These are phyloP conservation scores for Zymoseptoria passerinii DNA, from an alignment of 2,329 filamentous ascomycete species.

Conservation along the genomic window DNA sequence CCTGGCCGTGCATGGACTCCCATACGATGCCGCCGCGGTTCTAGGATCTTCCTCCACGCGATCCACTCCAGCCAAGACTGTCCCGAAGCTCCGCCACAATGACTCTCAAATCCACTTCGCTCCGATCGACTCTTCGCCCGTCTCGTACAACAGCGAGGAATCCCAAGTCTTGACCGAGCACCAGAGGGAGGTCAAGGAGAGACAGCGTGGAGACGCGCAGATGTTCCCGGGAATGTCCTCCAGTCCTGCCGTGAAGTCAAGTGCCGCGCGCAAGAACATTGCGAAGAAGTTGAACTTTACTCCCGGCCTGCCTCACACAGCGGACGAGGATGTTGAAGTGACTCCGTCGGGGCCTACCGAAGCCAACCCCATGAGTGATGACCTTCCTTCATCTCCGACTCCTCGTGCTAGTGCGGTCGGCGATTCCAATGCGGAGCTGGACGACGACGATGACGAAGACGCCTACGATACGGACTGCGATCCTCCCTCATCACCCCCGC, in stretches of 20 bases:
- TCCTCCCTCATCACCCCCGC: conserved; percentile 26
- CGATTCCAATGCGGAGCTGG: neutral
- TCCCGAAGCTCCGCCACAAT: conserved; percentile 57
- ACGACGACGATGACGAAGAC: conserved; percentile 8
- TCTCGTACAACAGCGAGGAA: conserved; percentile 39
- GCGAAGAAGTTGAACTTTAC: conserved; percentile 24
- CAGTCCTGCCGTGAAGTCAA: conserved; percentile 34
- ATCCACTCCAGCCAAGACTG: conserved; percentile 22
- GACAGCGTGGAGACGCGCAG: conserved; percentile 55
- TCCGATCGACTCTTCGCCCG: conserved; percentile 51
- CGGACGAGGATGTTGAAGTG: conserved; percentile 24
- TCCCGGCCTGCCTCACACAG: conserved; percentile 10
- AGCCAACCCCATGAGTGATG: conserved; percentile 35
- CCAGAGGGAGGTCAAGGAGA: conserved; percentile 68
- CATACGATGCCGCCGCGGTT: conserved; percentile 1
- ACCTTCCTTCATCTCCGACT: conserved; percentile 46
- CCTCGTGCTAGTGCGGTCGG: conserved; percentile 30
- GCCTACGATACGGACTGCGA: conserved; percentile 11
- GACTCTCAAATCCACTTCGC: conserved; percentile 76
- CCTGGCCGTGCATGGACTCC: conserved; percentile 14
- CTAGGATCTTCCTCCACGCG: neutral
- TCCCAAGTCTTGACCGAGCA: conserved; percentile 71
- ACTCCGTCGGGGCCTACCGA: conserved; percentile 38
- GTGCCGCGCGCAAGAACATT: conserved; percentile 17
- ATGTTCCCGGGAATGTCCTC: conserved; percentile 63